A percentile compares a stretch with the other conserved stretches of the same genome.
phyloP scores from a whole-genome alignment of 129 eudicot species.

The Cynara cardunculus region DNA sequence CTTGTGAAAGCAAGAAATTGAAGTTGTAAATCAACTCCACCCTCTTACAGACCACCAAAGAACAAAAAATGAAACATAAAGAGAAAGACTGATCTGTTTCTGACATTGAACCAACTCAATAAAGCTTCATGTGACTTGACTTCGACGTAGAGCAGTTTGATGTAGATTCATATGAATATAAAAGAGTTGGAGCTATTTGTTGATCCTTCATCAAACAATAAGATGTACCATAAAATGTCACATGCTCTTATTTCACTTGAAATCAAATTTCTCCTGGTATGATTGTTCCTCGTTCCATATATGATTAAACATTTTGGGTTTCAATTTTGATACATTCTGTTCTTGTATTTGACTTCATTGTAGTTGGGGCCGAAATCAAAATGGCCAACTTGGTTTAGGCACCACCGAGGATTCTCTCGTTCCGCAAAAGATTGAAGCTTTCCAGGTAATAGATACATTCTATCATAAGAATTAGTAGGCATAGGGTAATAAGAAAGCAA shows the following conservation, averaged over 20 bases:
- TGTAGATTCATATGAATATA: not conserved
- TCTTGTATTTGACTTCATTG: conserved; percentile 19
- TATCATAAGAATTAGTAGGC: conserved; percentile 1
- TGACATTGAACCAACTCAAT: not conserved
- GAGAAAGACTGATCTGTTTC: not conserved
- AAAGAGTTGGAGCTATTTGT: not conserved
- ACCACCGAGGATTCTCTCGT: conserved; percentile 87
- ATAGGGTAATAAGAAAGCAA: not conserved
- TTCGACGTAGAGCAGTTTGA: not conserved
- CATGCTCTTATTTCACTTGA: not conserved
- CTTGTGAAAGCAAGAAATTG: not conserved
- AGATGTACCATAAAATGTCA: not conserved
- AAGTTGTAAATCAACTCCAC: not conserved
- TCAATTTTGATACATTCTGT: conserved; percentile 1
- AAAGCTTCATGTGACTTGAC: not conserved
- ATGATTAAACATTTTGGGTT: conserved; percentile 8
- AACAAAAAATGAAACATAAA: not conserved
- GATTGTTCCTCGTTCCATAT: conserved; percentile 1
- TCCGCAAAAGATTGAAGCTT: conserved; percentile 84
- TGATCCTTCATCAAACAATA: not conserved
- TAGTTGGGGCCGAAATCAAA: conserved; percentile 99
- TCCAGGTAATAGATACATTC: conserved; percentile 47
- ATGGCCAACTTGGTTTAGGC: conserved; percentile 98
- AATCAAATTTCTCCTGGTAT: not conserved
- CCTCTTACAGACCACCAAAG: not conserved